Percentiles rank a stretch among this genome's conserved stretches.
These are phyloP conservation scores for Quercus ilex DNA, from an alignment of 306 rosid species.

Conservation along the genomic window DNA sequence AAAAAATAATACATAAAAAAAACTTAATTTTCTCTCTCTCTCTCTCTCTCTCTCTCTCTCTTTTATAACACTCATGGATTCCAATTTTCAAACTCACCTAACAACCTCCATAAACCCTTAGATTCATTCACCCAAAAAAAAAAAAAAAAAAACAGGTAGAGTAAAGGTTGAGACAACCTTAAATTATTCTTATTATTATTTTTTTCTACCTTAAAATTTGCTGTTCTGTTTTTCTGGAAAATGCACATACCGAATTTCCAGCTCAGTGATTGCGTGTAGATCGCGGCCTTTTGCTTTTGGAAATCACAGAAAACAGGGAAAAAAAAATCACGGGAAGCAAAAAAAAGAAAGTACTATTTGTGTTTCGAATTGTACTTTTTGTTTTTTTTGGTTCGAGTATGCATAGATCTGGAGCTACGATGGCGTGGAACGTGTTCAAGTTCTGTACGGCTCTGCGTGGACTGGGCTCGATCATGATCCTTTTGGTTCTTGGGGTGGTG, in stretches of 20 bases:
- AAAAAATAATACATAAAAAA: too few species aligned
- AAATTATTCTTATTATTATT: too few species aligned
- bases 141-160: background rate
- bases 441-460: conserved; percentile 96
- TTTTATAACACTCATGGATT: background rate
- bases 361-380: conserved; percentile 15
- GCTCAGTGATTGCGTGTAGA: conserved; percentile 13
- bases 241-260: background rate
- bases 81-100: background rate
- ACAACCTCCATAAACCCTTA: conserved; percentile 1
- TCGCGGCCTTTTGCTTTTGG: background rate
- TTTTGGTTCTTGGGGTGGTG: conserved; percentile 92
- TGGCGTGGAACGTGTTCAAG: conserved; percentile 99
- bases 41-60: background rate
- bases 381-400: conserved; percentile 30
- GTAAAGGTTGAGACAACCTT: too few species aligned
- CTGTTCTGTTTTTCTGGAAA: background rate
- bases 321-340: background rate
- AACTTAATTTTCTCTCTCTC: background rate
- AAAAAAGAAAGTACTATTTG: background rate
- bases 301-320: background rate
- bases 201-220: too few species aligned
- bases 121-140: background rate
- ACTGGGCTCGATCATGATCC: conserved; percentile 95
- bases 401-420: conserved; percentile 98